Conservation (phyloP, 1,139 yeast species). For the Pichia kudriavzevii region DNA sequence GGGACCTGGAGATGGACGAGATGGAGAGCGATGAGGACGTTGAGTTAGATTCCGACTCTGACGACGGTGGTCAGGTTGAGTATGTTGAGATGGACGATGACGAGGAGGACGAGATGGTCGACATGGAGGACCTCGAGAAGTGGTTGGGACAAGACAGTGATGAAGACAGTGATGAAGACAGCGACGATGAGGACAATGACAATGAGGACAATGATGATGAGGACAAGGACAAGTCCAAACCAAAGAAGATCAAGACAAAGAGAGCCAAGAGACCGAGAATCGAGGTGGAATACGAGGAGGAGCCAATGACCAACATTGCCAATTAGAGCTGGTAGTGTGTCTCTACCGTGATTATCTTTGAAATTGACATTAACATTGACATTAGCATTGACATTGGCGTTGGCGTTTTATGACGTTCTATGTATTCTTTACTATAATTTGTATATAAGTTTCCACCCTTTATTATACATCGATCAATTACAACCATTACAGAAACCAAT, state of each 20-base stretch:
- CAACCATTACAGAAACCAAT: slow-evolving; percentile 9
- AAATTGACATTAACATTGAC: too few relatives aligned
- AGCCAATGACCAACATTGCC: slow-evolving; percentile 26
- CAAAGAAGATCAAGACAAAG: slow-evolving; percentile 38
- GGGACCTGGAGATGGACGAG: slow-evolving; percentile 41
- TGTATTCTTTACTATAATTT: too few relatives aligned
- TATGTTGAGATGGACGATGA: slow-evolving; percentile 72
- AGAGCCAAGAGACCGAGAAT: slow-evolving; percentile 67
- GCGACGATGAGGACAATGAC: slow-evolving; percentile 17
- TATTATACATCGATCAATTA: too few relatives aligned
- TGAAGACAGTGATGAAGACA: slow-evolving; percentile 37
- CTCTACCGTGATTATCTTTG: too few relatives aligned
- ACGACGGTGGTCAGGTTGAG: slow-evolving; percentile 70
- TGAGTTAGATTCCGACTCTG: slow-evolving; percentile 30
- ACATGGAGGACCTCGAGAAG: slow-evolving; percentile 82
- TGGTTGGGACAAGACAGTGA: slow-evolving; percentile 63
- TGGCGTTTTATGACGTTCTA: too few relatives aligned
- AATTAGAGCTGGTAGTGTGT: too few relatives aligned
- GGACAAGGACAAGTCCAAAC: slow-evolving; percentile 26
- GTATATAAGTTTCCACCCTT: too few relatives aligned
- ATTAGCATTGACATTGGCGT: too few relatives aligned
- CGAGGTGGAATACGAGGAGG: slow-evolving; percentile 74
- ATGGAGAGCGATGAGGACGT: slow-evolving; percentile 33
- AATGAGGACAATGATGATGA: slow-evolving; percentile 30
- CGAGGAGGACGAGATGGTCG: slow-evolving; percentile 77